Conservation (phyloP, 2,329 filamentous ascomycete species). For the Pseudogymnoascus sp. region DNA sequence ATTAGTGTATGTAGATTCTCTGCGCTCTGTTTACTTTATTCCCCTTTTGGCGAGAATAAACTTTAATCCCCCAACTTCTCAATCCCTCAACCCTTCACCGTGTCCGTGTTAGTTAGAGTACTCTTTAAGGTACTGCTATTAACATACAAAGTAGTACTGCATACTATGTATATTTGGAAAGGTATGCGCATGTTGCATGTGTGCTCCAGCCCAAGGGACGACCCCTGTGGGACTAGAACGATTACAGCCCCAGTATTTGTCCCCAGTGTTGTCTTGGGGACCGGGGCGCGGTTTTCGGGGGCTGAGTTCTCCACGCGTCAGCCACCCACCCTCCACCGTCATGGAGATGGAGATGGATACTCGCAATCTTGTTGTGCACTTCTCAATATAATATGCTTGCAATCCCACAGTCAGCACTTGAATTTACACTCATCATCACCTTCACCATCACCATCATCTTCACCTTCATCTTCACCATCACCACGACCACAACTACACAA, state of each 20-base stretch:
- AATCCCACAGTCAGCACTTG: conserved; percentile 9
- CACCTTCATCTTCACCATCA: not conserved
- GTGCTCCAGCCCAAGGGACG: not conserved
- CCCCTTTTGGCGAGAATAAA: not conserved
- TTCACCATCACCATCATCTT: not conserved
- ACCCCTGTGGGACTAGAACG: not conserved
- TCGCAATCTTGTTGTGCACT: conserved; percentile 1
- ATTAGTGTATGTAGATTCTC: not conserved
- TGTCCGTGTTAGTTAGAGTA: not conserved
- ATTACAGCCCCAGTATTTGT: not conserved
- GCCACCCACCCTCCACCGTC: not conserved
- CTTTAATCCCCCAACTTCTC: not conserved
- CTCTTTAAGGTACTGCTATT: not conserved
- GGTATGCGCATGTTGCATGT: not conserved
- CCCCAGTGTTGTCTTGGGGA: not conserved
- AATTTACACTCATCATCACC: not conserved
- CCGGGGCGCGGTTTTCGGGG: conserved; percentile 3
- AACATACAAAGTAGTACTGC: too few species aligned
- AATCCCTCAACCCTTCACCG: not conserved
- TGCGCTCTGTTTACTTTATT: not conserved
- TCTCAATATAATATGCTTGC: conserved; percentile 4
- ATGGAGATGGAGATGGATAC: not conserved
- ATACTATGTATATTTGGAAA: too few species aligned
- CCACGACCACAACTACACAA: not conserved
- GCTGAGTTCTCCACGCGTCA: conserved; percentile 4